Percentiles rank a stretch among this genome's conserved stretches.
Conservation (phyloP, 2,329 filamentous ascomycete genomes). For the Diaporthe citriasiana region DNA sequence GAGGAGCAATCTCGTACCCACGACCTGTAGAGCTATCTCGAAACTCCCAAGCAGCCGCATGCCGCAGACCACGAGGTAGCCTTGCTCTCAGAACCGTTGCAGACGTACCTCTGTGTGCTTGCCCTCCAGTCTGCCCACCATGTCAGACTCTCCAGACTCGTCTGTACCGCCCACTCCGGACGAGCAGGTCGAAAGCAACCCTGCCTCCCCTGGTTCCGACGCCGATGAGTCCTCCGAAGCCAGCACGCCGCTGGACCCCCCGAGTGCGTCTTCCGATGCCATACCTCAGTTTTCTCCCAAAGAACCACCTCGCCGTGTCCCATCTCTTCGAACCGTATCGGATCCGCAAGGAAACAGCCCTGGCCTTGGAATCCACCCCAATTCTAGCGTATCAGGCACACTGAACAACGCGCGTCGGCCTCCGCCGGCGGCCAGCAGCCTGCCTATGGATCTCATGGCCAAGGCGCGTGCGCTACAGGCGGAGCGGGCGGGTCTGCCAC, state of each 20-base stretch:
- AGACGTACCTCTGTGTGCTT: constrained; percentile 4
- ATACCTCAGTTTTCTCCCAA: constrained; percentile 42
- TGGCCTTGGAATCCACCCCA: constrained; percentile 74
- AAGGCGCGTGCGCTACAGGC: constrained; percentile 55
- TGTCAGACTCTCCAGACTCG: constrained; percentile 49
- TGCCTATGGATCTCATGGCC: constrained; percentile 58
- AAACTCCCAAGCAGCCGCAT: constrained; percentile 24
- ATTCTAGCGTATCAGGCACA: constrained; percentile 86
- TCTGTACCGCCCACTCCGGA: constrained; percentile 63
- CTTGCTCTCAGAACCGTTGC: constrained; percentile 1
- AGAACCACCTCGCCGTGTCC: constrained; percentile 64
- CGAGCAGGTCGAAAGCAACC: constrained; percentile 57
- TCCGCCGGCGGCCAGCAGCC: constrained; percentile 54
- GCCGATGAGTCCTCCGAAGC: constrained; percentile 61
- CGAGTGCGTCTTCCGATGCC: constrained; percentile 49
- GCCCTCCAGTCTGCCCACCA: constrained; percentile 39
- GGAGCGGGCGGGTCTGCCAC: constrained; percentile 50
- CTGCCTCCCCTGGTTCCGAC: constrained; percentile 58
- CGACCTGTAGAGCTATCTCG: constrained; percentile 4
- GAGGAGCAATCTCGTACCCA: not conserved
- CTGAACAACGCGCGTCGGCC: constrained; percentile 76
- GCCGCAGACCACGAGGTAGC: constrained; percentile 26
- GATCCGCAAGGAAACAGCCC: constrained; percentile 64
- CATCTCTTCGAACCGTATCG: constrained; percentile 72
- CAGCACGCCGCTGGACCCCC: constrained; percentile 62